These are phyloP conservation scores for Aspergillus viridinutans DNA, from an alignment of 2,329 filamentous ascomycete genomes.

Conservation along the genomic window DNA sequence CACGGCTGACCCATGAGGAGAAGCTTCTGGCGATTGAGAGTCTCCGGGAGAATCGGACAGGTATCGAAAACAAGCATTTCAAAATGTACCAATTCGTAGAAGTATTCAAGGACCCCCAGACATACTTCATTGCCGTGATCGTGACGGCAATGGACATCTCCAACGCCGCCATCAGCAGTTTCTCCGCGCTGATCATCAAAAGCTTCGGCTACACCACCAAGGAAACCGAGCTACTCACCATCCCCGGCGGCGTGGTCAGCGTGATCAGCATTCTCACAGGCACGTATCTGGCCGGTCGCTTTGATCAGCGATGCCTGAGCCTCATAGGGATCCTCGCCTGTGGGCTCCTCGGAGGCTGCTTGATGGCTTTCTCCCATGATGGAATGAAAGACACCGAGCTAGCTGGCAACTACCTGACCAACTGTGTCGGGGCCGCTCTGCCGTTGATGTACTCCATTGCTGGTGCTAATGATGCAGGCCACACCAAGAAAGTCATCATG, in stretches of 20 bases:
- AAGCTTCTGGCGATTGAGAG: constrained; percentile 38
- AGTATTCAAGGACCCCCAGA: constrained; percentile 42
- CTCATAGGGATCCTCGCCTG: constrained; percentile 38
- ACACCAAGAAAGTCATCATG: constrained; percentile 49
- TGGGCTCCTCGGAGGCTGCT: constrained; percentile 41
- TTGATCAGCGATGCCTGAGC: constrained; percentile 36
- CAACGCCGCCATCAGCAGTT: constrained; percentile 43
- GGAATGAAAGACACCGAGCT: constrained; percentile 37
- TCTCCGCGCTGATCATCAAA: constrained; percentile 39
- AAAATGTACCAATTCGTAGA: constrained; percentile 46
- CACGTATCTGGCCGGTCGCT: constrained; percentile 36
- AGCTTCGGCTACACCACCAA: constrained; percentile 43
- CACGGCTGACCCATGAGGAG: constrained; percentile 34
- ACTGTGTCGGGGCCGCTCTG: constrained; percentile 36
- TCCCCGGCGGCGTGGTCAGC: constrained; percentile 40
- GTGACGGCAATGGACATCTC: constrained; percentile 34
- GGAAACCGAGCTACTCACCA: constrained; percentile 41
- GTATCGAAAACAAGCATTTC: constrained; percentile 50
- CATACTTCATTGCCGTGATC: constrained; percentile 38
- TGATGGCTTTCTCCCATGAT: constrained; percentile 36
- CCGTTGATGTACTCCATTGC: constrained; percentile 40
- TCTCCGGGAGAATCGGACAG: constrained; percentile 45
- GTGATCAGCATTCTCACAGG: constrained; percentile 36
- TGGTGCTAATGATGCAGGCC: constrained; percentile 44
- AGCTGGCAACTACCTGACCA: constrained; percentile 41